Conservation (phyloP, 257 asterid genomes). For the Solanum pimpinellifolium region DNA sequence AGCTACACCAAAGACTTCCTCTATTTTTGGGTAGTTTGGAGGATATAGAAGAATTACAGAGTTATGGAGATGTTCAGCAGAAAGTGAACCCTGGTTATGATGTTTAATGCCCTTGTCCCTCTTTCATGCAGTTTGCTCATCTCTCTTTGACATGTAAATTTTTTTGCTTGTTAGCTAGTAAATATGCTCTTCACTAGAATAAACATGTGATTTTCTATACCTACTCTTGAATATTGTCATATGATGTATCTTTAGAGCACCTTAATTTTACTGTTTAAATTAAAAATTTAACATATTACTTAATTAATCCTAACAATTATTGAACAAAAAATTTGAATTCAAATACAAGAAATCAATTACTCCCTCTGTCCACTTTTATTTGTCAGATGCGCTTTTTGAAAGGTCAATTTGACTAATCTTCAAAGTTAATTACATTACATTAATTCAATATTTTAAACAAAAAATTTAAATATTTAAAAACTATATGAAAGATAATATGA, state of each 20-base stretch:
- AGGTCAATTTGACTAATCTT: no score
- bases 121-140: neutral
- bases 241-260: neutral
- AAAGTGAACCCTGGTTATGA: constrained; percentile 90
- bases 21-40: constrained; percentile 80
- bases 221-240: neutral
- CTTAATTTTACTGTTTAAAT: neutral
- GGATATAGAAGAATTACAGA: constrained; percentile 68
- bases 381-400: no score
- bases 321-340: no score
- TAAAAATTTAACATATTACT: no score
- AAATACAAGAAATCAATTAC: no score
- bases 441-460: no score
- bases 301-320: no score
- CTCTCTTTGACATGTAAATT: neutral
- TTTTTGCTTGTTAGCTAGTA: neutral
- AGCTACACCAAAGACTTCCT: constrained; percentile 82
- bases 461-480: no score
- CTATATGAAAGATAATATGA: no score
- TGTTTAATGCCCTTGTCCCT: constrained; percentile 20
- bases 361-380: no score
- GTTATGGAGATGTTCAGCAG: constrained; percentile 87
- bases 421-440: no score
- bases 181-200: neutral
- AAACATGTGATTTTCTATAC: neutral